Evolutionary conservation across 2,329 filamentous ascomycete genomes (phyloP).

Genomic region (Verticillium albo-atrum): DNA sequence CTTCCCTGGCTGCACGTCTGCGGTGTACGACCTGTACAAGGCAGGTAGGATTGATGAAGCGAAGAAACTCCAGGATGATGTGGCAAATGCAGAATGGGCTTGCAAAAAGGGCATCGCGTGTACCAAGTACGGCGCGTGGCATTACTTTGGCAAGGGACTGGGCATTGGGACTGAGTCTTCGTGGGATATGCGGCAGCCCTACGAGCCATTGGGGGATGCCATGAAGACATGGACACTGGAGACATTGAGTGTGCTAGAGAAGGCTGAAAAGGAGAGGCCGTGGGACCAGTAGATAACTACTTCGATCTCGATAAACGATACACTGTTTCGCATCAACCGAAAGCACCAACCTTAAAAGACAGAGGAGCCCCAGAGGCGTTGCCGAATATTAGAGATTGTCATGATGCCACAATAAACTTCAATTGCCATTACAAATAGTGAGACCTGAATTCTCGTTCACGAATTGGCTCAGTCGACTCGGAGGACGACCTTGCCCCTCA

Average conservation of each 20-base stretch:
- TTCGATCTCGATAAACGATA: background rate
- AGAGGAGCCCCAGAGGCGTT: no score
- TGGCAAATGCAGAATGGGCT: slow-evolving; percentile 44
- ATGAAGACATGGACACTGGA: slow-evolving; percentile 36
- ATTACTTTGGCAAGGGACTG: slow-evolving; percentile 32
- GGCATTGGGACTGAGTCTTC: slow-evolving; percentile 27
- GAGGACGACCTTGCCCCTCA: background rate
- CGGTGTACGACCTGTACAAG: slow-evolving; percentile 35
- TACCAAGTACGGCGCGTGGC: slow-evolving; percentile 41
- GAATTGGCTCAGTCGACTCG: background rate
- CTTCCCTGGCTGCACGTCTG: slow-evolving; percentile 36
- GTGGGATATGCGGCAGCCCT: slow-evolving; percentile 39
- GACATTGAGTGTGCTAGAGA: slow-evolving; percentile 31
- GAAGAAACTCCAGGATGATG: slow-evolving; percentile 31
- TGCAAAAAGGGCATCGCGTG: slow-evolving; percentile 43
- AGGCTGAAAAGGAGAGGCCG: slow-evolving; percentile 21
- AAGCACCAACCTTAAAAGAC: no score
- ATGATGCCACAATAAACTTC: no score
- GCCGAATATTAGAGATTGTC: no score
- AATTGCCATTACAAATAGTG: no score
- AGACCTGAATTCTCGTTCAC: no score
- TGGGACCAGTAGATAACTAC: slow-evolving; percentile 2
- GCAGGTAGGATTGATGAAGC: slow-evolving; percentile 32
- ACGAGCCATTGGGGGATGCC: slow-evolving; percentile 29
- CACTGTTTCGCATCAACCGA: no score